Evolutionary conservation across 345 rosid genomes (phyloP), one percentile per base, ranked within the genome.

Genomic region (Linum usitatissimum): DNA sequence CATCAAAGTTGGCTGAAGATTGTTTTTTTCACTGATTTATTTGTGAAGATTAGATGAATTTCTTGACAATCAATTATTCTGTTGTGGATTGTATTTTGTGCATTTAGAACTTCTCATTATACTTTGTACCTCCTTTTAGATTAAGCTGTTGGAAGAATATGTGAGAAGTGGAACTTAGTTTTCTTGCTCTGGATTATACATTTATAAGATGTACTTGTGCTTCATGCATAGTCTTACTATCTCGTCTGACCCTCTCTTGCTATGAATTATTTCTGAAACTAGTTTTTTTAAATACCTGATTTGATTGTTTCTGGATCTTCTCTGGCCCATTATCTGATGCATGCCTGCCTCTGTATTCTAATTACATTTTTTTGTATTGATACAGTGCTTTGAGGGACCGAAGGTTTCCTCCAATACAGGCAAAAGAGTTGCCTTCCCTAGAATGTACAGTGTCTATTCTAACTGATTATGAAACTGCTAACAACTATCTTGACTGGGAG

Each of bases 341-440:
- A 45, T 45, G 15, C 51, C 51, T 45, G 51, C 51, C 51, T 45
- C 51, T 45, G 17, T 4, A 45, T 45, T 10, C 51, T 45, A 3
- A 10, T 45, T 45, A 45, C 51, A 10, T 1, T 45, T 45, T 3
- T 45, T 45, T 45, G 10, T 7, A 15, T 45, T 45, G 51, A 10
- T 75, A 73, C 80, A 93, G 97, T 79, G 99, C 99, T 71, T 73
- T 94, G 77, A 87, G 80, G 86, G 99, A 94, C 73, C 87, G 97
- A 62, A 86, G 97, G 77, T 94, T 90, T 70, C 92, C 92, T 64
- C 95, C 97, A 28, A 90, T 94, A 59, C 95, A 87, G 66, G 82
- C 95, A 57, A 86, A 83, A 77, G 99, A 94, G 75, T 72, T 94
- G 86, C 95, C 99, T 64, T 67, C 57, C 61, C 75, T 94, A 69